phyloP scores from a whole-genome alignment of 2,329 filamentous ascomycete genomes.

The Colletotrichum sp. region DNA sequence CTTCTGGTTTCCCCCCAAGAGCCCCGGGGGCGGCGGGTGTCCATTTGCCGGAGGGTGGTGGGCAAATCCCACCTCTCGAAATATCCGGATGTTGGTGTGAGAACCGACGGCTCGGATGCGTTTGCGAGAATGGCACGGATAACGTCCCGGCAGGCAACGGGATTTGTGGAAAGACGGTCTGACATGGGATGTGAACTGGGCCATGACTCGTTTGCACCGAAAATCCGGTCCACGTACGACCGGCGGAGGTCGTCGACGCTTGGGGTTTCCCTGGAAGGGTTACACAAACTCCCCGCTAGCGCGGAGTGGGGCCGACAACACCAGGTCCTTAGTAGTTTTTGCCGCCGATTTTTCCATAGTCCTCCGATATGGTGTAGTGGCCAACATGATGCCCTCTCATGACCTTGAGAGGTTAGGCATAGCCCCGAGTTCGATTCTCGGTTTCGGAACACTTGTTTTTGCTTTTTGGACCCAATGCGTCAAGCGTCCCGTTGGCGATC shows the following conservation, averaged over 20 bases:
- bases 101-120: neutral
- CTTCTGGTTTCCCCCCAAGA: neutral
- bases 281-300: neutral
- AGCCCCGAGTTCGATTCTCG: constrained; percentile 20
- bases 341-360: fast-evolving
- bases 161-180: neutral
- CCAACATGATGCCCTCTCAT: constrained; percentile 18
- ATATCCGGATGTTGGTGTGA: neutral
- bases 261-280: neutral
- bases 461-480: neutral
- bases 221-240: neutral
- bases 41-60: neutral
- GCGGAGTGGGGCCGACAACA: neutral
- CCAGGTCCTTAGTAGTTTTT: neutral
- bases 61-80: neutral
- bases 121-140: neutral
- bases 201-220: constrained; percentile 6
- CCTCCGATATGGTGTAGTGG: constrained; percentile 19
- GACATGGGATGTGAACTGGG: neutral
- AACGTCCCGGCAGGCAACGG: neutral
- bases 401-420: neutral
- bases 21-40: neutral
- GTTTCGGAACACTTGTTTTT: constrained; percentile 1
- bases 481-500: neutral
- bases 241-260: neutral